Evolutionary conservation across 2,329 filamentous ascomycete genomes (phyloP).

Genomic region (Scedosporium dehoogii): DNA sequence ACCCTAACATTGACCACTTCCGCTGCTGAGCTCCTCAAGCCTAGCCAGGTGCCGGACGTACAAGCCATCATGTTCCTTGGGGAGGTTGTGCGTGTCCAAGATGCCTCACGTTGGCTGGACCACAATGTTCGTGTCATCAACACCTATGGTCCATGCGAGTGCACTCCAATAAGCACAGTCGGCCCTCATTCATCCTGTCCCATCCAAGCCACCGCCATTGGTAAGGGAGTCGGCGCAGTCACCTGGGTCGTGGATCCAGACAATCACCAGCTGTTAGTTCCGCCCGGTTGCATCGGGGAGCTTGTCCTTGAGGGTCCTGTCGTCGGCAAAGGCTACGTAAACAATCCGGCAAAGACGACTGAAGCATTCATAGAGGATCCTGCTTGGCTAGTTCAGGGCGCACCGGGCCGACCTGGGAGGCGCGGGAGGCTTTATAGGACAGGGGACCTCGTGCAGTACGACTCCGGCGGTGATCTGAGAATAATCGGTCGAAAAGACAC

Average conservation of each 20-base stretch:
- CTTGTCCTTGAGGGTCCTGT: conserved; percentile 45
- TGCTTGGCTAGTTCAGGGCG: conserved; percentile 40
- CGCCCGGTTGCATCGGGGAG: conserved; percentile 39
- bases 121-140: conserved; percentile 35
- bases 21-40: conserved; percentile 34
- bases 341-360: conserved; percentile 45
- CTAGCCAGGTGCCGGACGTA: conserved; percentile 33
- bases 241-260: conserved; percentile 40
- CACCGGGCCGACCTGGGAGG: conserved; percentile 2
- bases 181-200: conserved; percentile 26
- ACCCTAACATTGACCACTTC: conserved; percentile 41
- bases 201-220: no score
- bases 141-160: conserved; percentile 44
- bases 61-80: conserved; percentile 38
- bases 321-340: conserved; percentile 51
- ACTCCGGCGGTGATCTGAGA: conserved; percentile 24
- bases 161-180: conserved; percentile 40
- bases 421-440: conserved; percentile 27
- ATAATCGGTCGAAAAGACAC: conserved; percentile 50
- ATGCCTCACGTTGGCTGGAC: conserved; percentile 36
- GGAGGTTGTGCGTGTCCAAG: conserved; percentile 40
- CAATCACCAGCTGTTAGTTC: conserved; percentile 33
- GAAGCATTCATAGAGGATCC: conserved; percentile 47
- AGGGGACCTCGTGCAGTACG: conserved; percentile 35
- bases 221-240: no score